A percentile compares a stretch with the other conserved stretches of the same genome.
Conservation (phyloP, 768 basidiomycete genomes). For the Collybiopsis luxurians region DNA sequence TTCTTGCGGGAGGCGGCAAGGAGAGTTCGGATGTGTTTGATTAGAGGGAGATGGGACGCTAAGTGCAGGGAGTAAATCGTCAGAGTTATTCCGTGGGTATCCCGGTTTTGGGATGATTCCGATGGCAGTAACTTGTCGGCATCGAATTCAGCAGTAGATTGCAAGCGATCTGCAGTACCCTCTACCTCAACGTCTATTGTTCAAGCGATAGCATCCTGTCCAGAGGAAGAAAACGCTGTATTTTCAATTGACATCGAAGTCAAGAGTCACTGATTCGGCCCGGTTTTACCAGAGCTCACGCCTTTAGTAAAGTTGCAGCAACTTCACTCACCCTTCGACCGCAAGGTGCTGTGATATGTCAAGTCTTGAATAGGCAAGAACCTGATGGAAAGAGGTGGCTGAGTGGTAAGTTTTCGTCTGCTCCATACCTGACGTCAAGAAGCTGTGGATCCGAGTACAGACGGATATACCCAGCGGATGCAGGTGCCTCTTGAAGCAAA, state of each 20-base stretch:
- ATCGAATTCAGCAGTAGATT: conserved; percentile 42
- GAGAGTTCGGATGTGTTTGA: conserved; percentile 73
- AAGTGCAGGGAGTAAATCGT: too few species aligned
- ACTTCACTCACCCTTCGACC: too few species aligned
- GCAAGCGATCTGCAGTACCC: conserved; percentile 26
- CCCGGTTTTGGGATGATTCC: neutral
- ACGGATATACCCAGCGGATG: too few species aligned
- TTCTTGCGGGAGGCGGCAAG: conserved; percentile 76
- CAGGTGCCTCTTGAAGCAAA: too few species aligned
- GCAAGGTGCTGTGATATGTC: too few species aligned
- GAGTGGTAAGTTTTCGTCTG: too few species aligned
- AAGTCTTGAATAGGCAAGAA: too few species aligned
- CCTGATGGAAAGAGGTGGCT: too few species aligned
- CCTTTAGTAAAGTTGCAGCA: too few species aligned
- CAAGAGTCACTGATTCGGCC: neutral
- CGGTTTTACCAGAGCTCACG: neutral
- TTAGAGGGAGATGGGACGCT: conserved; percentile 86
- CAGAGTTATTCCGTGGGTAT: neutral
- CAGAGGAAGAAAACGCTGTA: conserved; percentile 51
- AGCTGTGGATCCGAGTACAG: too few species aligned
- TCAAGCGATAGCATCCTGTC: conserved; percentile 61
- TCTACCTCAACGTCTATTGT: conserved; percentile 46
- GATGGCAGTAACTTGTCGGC: conserved; percentile 28
- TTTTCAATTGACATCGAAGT: conserved; percentile 2
- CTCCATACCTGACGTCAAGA: too few species aligned